Base-by-base conservation (phyloP, 768 basidiomycete genomes). In the Xerocomus spinulosus region DNA sequence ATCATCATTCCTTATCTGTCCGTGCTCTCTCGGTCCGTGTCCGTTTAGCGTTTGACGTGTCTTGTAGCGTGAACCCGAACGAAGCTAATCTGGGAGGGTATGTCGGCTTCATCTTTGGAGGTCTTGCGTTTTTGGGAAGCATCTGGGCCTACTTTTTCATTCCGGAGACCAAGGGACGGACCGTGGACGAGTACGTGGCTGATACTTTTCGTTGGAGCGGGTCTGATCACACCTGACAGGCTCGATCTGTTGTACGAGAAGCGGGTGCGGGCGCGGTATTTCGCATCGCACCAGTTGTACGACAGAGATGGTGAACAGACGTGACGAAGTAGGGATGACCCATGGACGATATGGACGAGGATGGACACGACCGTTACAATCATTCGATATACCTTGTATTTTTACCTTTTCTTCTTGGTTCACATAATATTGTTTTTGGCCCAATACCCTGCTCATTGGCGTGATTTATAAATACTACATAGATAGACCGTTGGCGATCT, bases 1-100 rank as follows among this genome's bases (percentile, higher is more conserved):
- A 63, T 56, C 13, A 36, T 53, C 40, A 55, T 63, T 44, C 63
- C 63, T 1, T 64, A 64, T 44, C 61, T 64, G 62, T 64, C 17
- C 29, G 41, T 42, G 8, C 10, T 15, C 14, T 13, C 14, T 10
- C 32, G 14, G 32, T 33, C 15, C 15, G 32, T 33, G 32, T 33
- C 14, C 10, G 32, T 2, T 20, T 21, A 23, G 1, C 17, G 17
- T 7, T n/a, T 36, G 20, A 23, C 7, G 10, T 37, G 10, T 9
- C 26, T 20, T 34, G 32, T 15, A 66, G 62, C 13, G 51, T 64
- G 29, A 66, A 60, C n/a, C 63, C 63, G 3, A 48, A 63, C 18
- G 32, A 65, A 46, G 62, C 57, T 1, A 46, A 65, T 25, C 49
- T 63, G 2, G 57, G 61, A 13, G 63, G 62, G 3, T 65, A 62